Base-by-base conservation (phyloP, 345 rosid species). In the Citrus inodora region DNA sequence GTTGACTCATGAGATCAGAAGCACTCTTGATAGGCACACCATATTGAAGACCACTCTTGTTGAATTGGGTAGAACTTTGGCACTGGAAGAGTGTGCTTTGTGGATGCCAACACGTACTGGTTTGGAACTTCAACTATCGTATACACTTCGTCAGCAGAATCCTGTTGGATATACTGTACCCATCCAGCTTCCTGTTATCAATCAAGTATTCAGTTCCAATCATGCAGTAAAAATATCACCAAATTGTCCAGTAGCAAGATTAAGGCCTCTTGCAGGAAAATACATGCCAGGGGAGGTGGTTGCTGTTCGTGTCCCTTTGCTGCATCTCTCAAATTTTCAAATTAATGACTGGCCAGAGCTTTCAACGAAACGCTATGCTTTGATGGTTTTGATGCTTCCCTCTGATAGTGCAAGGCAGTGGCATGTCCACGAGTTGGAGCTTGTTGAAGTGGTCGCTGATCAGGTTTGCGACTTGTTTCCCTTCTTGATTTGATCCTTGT, bases 31-130 rank as follows among this genome's bases (percentile, higher is more conserved):
- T 75, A 86, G 99, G 35, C 99, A 94, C 71, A 97, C 98, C 24
- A 97, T 97, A 69, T 81, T 97, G 22, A 94, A 83, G 81, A 94
- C 98, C 55, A 97, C 98, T 5, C 99, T 97, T 63, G 89, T 97
- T 81, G 99, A 97, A 82, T 88, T 97, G 73, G 98, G 98, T 21
- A 86, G 98, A 79, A 94, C 99, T 9, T 84, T 97, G 82, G 94
- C 83, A 28, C 76, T 97, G 83, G 98, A 97, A 82, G 99, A 97
- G 81, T 97, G 99, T 82, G 98, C 98, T 16, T 82, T 94, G 86
- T 97, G 99, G 99, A 97, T 97, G 99, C 99, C 99, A 35, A 97
- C 98, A 8, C 92, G 96, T 37, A 93, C 94, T 51, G 99, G 99
- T 24, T 84, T 94, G 78, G 99, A 97, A 87, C 88, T 97, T 64